Base-by-base conservation (phyloP, 768 basidiomycete species). In the Tricholoma bakamatsutake region DNA sequence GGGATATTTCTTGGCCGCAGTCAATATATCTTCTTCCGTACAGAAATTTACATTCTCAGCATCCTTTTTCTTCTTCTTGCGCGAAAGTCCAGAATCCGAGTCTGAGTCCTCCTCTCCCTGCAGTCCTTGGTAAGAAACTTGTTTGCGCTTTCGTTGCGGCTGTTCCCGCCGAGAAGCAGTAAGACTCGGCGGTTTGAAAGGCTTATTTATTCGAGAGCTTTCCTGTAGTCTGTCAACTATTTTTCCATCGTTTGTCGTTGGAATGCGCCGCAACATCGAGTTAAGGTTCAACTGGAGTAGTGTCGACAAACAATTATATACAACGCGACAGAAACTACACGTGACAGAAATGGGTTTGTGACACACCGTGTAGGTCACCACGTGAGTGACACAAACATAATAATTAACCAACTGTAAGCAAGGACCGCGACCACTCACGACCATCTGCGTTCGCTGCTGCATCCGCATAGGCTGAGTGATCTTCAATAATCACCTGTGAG, bases 91-190 rank as follows among this genome's bases (percentile, higher is more conserved):
- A 28, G 76, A 72, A 57, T 89, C 85, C 0, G 76, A 74, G 57
- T 82, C 83, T 18, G 81, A 79, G 49, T 75, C 83, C 49, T 83
- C 81, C 11, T 58, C 60, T 5, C 64, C 76, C 43, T 78, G 82
- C 58, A 82, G 76, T 4, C 81, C 90, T 62, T 88, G 90, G 77
- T 96, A 96, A 0, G 88, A 91, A 21, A 93, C 84, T 27, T 90
- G 84, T 64, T 92, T 95, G 50, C 93, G 83, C 68, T 96, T 97
- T 24, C 93, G 80, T 60, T 78, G 77, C 0, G 85, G 87, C 61
- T 87, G 85, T 5, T 73, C 70, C 34, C 82, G 82, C 45, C 81
- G 79, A 18, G 77, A 63, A 39, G 62, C 66, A 10, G 75, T 64
- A 28, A 74, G 61, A 1, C 84, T 78, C 4, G 91, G 91, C 1